Percentiles rank a stretch among this genome's conserved stretches.
phyloP scores from a whole-genome alignment of 1,284 basidiomycete species.

The Leccinum fallax region DNA sequence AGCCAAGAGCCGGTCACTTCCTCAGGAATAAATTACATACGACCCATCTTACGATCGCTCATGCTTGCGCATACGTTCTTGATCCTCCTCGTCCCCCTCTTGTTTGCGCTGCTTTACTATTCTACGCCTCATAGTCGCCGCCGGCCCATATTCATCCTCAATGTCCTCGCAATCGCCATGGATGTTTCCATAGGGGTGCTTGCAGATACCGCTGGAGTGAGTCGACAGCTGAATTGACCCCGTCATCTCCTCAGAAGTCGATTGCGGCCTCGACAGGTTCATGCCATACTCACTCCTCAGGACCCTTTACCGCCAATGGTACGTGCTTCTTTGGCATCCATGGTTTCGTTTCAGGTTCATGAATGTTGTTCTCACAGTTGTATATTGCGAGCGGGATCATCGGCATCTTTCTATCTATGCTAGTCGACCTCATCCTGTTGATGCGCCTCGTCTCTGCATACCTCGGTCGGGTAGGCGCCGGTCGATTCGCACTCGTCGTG shows the following conservation, averaged over 20 bases:
- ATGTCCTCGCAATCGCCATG: slow-evolving; percentile 26
- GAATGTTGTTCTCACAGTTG: slow-evolving; percentile 7
- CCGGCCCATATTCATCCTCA: slow-evolving; percentile 35
- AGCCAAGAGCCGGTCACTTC: neutral
- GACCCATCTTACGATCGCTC: slow-evolving; percentile 4
- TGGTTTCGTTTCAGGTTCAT: neutral
- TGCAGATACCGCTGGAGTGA: slow-evolving; percentile 25
- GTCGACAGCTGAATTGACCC: neutral
- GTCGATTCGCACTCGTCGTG: slow-evolving; percentile 19
- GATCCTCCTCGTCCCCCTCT: slow-evolving; percentile 33
- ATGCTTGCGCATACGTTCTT: slow-evolving; percentile 32
- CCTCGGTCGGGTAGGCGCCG: slow-evolving; percentile 14
- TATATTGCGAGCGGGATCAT: slow-evolving; percentile 31
- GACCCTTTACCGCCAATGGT: slow-evolving; percentile 24
- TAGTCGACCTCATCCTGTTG: slow-evolving; percentile 35
- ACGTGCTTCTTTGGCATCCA: neutral
- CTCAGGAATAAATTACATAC: neutral
- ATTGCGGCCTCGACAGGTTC: slow-evolving; percentile 23
- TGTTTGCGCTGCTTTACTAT: slow-evolving; percentile 34
- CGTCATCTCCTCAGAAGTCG: neutral
- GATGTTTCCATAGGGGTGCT: slow-evolving; percentile 28
- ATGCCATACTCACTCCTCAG: slow-evolving; percentile 23
- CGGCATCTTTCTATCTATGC: slow-evolving; percentile 35
- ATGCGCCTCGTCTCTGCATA: slow-evolving; percentile 34
- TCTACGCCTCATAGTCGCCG: slow-evolving; percentile 30